Conservation (phyloP, 108 stramenopile genomes). For the Stephanodiscus minutulus region DNA sequence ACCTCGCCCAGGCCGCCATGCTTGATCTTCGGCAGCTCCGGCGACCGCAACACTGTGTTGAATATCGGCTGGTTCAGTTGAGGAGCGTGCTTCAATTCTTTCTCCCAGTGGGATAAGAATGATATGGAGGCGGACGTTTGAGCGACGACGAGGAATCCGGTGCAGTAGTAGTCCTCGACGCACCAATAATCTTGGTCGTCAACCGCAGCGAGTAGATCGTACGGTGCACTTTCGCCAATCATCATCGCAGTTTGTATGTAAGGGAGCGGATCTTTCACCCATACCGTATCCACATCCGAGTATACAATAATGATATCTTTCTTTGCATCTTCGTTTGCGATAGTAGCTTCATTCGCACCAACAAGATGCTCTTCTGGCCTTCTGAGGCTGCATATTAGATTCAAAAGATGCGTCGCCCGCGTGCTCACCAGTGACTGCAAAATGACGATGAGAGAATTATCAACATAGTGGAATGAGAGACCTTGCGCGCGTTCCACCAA, state of each 20-base stretch:
- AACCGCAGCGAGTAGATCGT: slow-evolving; percentile 28
- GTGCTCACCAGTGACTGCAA: slow-evolving; percentile 19
- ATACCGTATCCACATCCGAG: slow-evolving; percentile 38
- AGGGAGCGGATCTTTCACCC: slow-evolving; percentile 37
- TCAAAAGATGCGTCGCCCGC: slow-evolving; percentile 38
- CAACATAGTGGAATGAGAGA: no score
- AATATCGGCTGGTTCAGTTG: slow-evolving; percentile 43
- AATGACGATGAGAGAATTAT: neutral
- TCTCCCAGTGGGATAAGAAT: slow-evolving; percentile 35
- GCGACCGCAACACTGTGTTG: slow-evolving; percentile 11
- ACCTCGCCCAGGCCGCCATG: slow-evolving; percentile 12
- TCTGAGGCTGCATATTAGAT: slow-evolving; percentile 25
- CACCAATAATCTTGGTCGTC: slow-evolving; percentile 15
- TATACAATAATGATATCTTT: slow-evolving; percentile 5
- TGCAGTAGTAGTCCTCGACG: slow-evolving; percentile 30
- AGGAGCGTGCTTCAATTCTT: slow-evolving; percentile 14
- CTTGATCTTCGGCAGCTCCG: neutral
- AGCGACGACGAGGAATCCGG: slow-evolving; percentile 29
- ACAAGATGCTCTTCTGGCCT: neutral
- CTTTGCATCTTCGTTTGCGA: neutral
- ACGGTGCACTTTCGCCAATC: neutral
- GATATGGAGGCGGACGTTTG: slow-evolving; percentile 6
- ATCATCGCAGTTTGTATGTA: slow-evolving; percentile 7
- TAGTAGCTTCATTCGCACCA: neutral
- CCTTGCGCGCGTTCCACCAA: no score